These are phyloP conservation scores for Dipteronia sinensis DNA, from an alignment of 345 rosid genomes.

Conservation along the genomic window DNA sequence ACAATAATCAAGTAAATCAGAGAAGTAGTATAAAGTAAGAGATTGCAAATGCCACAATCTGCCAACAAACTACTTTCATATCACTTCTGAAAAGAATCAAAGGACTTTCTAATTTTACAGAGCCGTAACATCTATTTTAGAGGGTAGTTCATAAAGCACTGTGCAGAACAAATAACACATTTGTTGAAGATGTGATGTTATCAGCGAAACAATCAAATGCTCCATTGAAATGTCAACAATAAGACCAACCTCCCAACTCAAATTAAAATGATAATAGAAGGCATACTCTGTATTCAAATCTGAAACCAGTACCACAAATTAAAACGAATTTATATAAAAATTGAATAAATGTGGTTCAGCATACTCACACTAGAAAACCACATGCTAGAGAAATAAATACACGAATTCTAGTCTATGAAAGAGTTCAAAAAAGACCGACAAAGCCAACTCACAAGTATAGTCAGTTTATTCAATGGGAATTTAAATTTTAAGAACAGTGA, in stretches of 20 bases:
- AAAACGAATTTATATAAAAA: not conserved
- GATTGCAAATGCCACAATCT: not conserved
- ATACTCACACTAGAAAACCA: not conserved
- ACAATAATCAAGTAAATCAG: not conserved
- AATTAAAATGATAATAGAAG: not conserved
- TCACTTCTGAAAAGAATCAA: not conserved
- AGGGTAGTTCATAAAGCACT: not conserved
- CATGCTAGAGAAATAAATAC: not conserved
- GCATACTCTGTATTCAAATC: not conserved
- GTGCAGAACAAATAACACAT: not conserved
- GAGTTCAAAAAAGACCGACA: not conserved
- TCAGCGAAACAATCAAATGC: not conserved
- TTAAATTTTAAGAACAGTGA: not conserved
- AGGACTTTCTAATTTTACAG: not conserved
- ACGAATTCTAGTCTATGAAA: not conserved
- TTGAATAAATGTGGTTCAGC: not conserved
- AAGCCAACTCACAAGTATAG: not conserved
- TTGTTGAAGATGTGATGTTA: not conserved
- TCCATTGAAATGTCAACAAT: not conserved
- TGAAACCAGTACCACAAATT: not conserved
- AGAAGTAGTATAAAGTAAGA: not conserved
- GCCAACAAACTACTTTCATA: not conserved
- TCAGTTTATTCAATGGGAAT: not conserved
- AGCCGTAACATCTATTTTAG: not conserved
- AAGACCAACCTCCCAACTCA: not conserved